Base-by-base conservation (phyloP, 2,329 filamentous ascomycete genomes). In the Rugonectria rugulosa region DNA sequence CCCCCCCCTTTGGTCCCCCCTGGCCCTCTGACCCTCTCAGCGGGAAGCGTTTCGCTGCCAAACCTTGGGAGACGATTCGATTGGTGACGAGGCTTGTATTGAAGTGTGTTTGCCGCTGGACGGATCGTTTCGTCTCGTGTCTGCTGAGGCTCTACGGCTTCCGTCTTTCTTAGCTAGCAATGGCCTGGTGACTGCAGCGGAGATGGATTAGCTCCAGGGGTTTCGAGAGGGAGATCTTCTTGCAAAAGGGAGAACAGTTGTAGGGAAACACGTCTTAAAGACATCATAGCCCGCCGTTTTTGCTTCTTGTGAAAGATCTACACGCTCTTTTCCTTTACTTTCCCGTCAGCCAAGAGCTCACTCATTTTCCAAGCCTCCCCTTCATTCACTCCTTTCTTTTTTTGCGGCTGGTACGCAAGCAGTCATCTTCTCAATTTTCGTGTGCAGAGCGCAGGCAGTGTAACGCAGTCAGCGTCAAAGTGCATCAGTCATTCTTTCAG, bases 261-360 rank as follows among this genome's bases (percentile, higher is more conserved):
- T 4, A 23, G 17, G 23, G 26, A 31, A 31, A 15, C 23, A 41
- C 23, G 29, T 12, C 19, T 46, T 37, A 46, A 46, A 36, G 8
- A 36, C 19, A 15, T 15, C 20, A 14, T 12, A 41, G 24, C 23
- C 21, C 43, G 20, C 29, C n/a, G n/a, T n/a, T n/a, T 17, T 26
- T 20, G 20, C 14, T 21, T 12, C 6, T 10, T 31, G 11, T 7
- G 21, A 32, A 12, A n/a, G 19, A 31, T 34, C 27, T 31, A n/a
- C 29, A 20, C 42, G 21, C 17, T 34, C 14, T 14, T 38, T 44
- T 34, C 23, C 37, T 36, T 44, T n/a, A 21, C 41, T 14, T n/a
- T 53, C n/a, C n/a, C n/a, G n/a, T n/a, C n/a, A n/a, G 49, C 49
- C 49, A 27, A 38, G 49, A 32, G 49, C 20, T 40, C 20, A 11